Evolutionary conservation across 768 basidiomycete species (phyloP), one percentile per base, ranked within the genome.

Genomic region (Porpolomopsis calyptriformis): DNA sequence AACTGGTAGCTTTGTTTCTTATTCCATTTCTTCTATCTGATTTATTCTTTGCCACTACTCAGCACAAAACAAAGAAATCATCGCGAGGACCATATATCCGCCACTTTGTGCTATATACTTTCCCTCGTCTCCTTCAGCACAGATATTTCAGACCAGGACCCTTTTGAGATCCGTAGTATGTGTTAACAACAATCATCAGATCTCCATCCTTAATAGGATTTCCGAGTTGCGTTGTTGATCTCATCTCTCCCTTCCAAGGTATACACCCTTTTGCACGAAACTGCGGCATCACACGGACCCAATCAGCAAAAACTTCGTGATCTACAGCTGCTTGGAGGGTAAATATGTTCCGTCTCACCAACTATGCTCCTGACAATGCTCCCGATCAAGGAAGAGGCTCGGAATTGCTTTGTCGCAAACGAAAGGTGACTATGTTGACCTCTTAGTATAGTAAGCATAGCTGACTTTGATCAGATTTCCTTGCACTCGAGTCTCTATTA

Each of bases 391-490:
- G 27, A 57, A 61, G 37, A 65, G 63, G 22, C 62, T 82, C 16
- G 81, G 80, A 3, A 47, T 57, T 6, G 65, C 68, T 22, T 61
- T 82, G 43, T 69, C 68, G 27, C 60, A 65, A 33, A 72, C 70
- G 18, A 70, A 59, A 62, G 76, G 80, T 72, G 52, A 19, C 52
- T 31, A 18, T 34, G 43, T 22, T 24, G 16, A 14, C 23, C 38
- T 22, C n/a, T 4, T 20, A 42, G 24, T 7, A 24, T 12, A 10
- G n/a, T n/a, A 16, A 16, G 22, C 20, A 44, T 16, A 27, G 5
- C 35, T 77, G 80, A 76, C 43, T 79, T 71, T 52, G 60, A 80
- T 11, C 27, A 80, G 81, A 76, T 45, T 80, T 71, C 53, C 60
- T 82, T 14, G 68, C 71, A 11, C 58, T 80, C 35, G 81, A 83